Base-by-base conservation (phyloP, 2,329 filamentous ascomycete genomes). In the Exophiala sp. region DNA sequence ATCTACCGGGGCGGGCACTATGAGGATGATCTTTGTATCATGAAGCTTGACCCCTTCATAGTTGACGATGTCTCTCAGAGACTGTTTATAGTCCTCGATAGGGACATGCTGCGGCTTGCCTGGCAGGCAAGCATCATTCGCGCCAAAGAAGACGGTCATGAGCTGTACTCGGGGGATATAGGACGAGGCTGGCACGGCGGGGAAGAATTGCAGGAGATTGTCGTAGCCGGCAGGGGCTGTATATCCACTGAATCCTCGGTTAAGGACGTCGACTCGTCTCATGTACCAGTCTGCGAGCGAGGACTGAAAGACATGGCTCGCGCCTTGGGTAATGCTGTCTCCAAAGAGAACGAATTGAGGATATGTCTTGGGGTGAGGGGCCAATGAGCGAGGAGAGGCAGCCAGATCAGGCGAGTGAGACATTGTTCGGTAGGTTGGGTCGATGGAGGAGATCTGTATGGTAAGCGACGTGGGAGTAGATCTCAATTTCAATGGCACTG, bases 261-360 rank as follows among this genome's bases (percentile, higher is more conserved):
- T 95, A 61, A 97, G 73, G 40, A 97, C 81, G 69, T 97, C 93
- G 11, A 93, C 74, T 29, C 82, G 80, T 50, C 91, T 81, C 43
- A 81, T 79, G 64, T 87, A 90, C 43, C 54, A 54, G 14, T 50
- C 51, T 27, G 52, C 37, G 5, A 61, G 40, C 9, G 45, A 40
- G 4, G 57, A 41, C n/a, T 46, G 34, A 9, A 61, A 43, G 35
- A 45, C 39, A 29, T 76, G 73, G 56, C 78, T 78, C 1, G 81
- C 78, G 35, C 77, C 73, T 63, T 97, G 82, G 42, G 91, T 83
- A 55, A 97, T 83, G 24, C 88, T 95, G 70, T 97, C 93, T 47
- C 91, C 91, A 55, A 97, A 86, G 19, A 97, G 80, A 55, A 97
- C 74, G 60, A 90, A 74, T 63, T 90, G 86, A 42, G 84, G 81